Base-by-base conservation (phyloP, 108 stramenopile species). In the Pseudonitzschia delicatissima region DNA sequence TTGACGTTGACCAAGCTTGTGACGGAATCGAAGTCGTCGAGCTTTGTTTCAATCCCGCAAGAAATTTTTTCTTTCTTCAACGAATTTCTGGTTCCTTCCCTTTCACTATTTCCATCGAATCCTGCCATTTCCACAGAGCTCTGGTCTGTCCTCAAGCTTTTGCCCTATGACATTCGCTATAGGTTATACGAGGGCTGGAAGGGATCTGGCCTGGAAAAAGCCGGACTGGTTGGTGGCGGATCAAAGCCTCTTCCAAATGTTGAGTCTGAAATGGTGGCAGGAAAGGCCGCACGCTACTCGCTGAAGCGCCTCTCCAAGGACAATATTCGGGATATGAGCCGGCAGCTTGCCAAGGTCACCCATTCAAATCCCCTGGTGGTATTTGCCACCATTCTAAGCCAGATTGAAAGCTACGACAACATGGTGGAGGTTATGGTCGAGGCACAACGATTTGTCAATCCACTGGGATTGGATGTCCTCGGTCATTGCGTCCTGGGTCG, bases 341-440 rank as follows among this genome's bases (percentile, higher is more conserved):
- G 84, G 45, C 69, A 81, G 29, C 66, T 98, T 20, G 87, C 93
- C 1, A 93, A 92, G 48, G 76, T 82, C 2, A 79, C 92, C n/a
- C 92, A 96, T 66, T 79, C 66, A 47, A 90, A 87, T 68, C 95
- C 97, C n/a, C 61, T 94, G 27, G 91, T 95, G 8, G 88, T 94
- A 34, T 93, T 89, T 47, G 71, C 77, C 4, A 80, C 82, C 13
- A 91, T 98, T 57, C 76, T 98, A 57, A 73, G 75, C 66, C 92
- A 95, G 67, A 94, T 98, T 62, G 95, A 98, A 68, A 85, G 90
- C 68, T 98, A 96, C 75, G 97, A 94, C 72, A 98, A 98, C 61
- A 64, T 98, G 67, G 96, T 96, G 32, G 71, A 83, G 49, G 87
- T 92, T 52, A 90, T 96, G 87, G 94, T 98, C 0, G 96, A 98